Percentiles rank a stretch among this genome's conserved stretches.
These are phyloP conservation scores for Perkinsus olseni DNA, from an alignment of 169 alveolate species.

Conservation along the genomic window DNA sequence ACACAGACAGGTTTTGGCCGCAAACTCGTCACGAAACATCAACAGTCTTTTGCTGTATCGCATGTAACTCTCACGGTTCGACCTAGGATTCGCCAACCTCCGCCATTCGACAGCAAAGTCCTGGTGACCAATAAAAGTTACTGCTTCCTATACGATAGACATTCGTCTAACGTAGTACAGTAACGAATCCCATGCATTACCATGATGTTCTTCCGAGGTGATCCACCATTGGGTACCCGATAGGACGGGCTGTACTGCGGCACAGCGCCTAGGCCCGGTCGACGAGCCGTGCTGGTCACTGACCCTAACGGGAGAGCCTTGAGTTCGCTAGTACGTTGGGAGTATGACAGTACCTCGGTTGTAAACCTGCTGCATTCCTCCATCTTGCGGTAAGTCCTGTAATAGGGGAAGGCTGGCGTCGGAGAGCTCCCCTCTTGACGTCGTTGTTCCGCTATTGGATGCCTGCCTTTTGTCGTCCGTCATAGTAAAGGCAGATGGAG, in stretches of 20 bases:
- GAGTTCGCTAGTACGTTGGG: no score
- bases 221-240: background rate
- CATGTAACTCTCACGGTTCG: no score
- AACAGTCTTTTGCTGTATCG: no score
- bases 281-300: background rate
- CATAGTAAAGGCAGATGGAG: background rate
- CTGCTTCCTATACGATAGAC: no score
- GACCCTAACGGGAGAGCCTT: background rate
- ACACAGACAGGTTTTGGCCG: no score
- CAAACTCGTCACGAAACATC: no score
- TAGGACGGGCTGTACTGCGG: background rate
- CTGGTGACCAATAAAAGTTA: no score
- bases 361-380: background rate
- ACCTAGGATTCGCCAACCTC: no score
- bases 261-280: background rate
- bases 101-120: no score
- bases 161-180: no score
- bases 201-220: background rate
- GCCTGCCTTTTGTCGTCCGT: background rate
- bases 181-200: no score
- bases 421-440: background rate
- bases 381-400: background rate
- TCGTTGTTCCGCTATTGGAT: background rate
- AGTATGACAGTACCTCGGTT: no score
- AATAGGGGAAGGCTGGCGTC: background rate